Base-by-base conservation (phyloP, 495 filamentous ascomycete species). In the Parathielavia hyrcaniae region DNA sequence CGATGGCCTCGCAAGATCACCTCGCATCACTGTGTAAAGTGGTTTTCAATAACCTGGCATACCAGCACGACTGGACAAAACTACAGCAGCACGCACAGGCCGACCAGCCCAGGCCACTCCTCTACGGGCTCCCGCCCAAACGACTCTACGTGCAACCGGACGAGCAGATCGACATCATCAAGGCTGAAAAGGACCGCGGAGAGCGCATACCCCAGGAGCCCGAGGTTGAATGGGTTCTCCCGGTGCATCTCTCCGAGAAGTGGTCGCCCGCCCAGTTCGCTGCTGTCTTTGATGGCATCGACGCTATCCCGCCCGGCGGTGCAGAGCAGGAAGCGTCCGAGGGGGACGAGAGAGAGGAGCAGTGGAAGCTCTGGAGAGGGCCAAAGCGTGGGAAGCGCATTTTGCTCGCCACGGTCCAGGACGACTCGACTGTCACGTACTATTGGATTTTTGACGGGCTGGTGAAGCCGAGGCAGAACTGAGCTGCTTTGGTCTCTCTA, bases 401-500 rank as follows among this genome's bases (percentile, higher is more conserved):
- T 16, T 64, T 97, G 32, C 75, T 99, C 41, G 91, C 89, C 22
- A 90, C 89, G 39, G 78, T 92, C 51, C 83, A 89, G 65, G 86
- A 88, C 53, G 93, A 99, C 70, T 95, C 90, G 45, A 97, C 93
- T 3, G 81, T 97, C 20, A 89, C 92, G 5, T 97, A 96, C 69
- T 99, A 99, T 69, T 81, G 96, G 64, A 82, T 97, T 44, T 91
- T 96, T 62, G 92, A 97, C 70, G 95, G 95, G 3, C 83, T 95
- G 48, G 91, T 98, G 26, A 98, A 97, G 73, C 93, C 95, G 4
- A 77, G 95, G 57, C 93, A 97, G 69, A 98, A 98, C 70, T 98
- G 63, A 77, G 46, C 38, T 38, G 39, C 47, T 30, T 34, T n/a
- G 0, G 19, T 17, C 26, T 8, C 50, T 22, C 16, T 16, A 7